Conservation (phyloP, 371 early-diverging fungal species). For the Chytridium lagenaria region DNA sequence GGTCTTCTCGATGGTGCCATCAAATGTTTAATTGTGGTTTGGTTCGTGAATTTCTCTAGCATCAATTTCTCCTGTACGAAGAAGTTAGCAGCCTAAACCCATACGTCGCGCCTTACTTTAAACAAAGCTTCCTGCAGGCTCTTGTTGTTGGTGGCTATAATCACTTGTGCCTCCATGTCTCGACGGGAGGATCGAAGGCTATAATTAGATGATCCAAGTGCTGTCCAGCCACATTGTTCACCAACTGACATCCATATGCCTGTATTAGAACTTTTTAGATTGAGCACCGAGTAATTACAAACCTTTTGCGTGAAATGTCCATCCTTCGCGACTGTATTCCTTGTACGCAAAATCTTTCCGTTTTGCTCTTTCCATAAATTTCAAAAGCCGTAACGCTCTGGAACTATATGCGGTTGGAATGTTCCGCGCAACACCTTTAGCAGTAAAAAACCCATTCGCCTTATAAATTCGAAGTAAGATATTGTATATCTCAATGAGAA, state of each 20-base stretch:
- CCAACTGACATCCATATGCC: slow-evolving; percentile 38
- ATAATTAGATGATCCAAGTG: slow-evolving; percentile 93
- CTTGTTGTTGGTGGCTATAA: slow-evolving; percentile 69
- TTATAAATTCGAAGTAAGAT: slow-evolving; percentile 28
- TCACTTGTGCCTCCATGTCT: slow-evolving; percentile 88
- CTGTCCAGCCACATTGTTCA: slow-evolving; percentile 65
- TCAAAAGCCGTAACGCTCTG: slow-evolving; percentile 70
- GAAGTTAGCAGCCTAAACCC: neutral
- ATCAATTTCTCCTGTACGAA: neutral
- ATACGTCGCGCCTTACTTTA: slow-evolving; percentile 56
- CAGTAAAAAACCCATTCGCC: slow-evolving; percentile 93
- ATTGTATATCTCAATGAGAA: neutral
- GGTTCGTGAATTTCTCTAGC: neutral
- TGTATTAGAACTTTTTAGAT: slow-evolving; percentile 9
- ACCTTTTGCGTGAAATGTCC: slow-evolving; percentile 95
- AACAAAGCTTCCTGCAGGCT: slow-evolving; percentile 63
- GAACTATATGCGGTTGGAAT: slow-evolving; percentile 90
- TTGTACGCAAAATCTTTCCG: slow-evolving; percentile 57
- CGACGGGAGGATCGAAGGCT: slow-evolving; percentile 86
- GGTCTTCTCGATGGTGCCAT: neutral
- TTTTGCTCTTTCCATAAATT: slow-evolving; percentile 26
- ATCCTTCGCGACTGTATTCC: slow-evolving; percentile 77
- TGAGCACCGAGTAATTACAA: neutral
- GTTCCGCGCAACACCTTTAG: slow-evolving; percentile 83
- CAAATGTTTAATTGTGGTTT: neutral